Base-by-base conservation (phyloP, 306 rosid species). In the Pyrus betulifolia region DNA sequence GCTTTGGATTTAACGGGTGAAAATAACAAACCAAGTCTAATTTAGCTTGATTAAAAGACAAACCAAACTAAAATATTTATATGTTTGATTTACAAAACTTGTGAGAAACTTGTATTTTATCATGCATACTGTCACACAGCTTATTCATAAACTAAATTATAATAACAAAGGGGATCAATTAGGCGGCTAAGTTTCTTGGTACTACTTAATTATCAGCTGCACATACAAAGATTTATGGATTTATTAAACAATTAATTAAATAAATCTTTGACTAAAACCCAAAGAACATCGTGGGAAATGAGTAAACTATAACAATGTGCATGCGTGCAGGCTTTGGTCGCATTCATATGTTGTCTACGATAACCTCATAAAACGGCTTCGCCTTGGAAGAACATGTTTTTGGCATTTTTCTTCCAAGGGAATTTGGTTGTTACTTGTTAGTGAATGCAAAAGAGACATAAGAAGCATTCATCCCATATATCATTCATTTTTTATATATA, bases 171-270 rank as follows among this genome's bases (percentile, higher is more conserved):
- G 75, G 75, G 21, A 58, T 55, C 74, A 57, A 59, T 80, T n/a
- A 46, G 79, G 71, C 64, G 67, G 83, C 79, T 25, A 59, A 59
- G 67, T 74, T 66, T 3, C 23, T 59, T 21, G 31, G 67, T 62
- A 58, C 59, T 69, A 72, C 21, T 51, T 69, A 72, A n/a, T 11
- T 3, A 61, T 61, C 46, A 21, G 51, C 10, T 35, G 70, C 61
- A 52, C 52, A 58, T 23, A 15, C 55, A 51, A 49, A 44, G 58
- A 69, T 42, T 69, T 46, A 33, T 49, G 78, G 42, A 5, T 25
- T 74, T 27, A 71, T 71, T 11, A 80, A 45, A 51, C 27, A 80
- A 45, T 23, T 80, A 60, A 51, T 15, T 51, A 51, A 51, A 51
- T 51, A 51, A 42, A 74, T 22, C 60, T 75, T 69, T 69, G 79